A percentile compares a stretch with the other conserved stretches of the same genome.
Evolutionary conservation across 2,329 filamentous ascomycete genomes (phyloP).

Genomic region (Trichoderma atrobrunneum): DNA sequence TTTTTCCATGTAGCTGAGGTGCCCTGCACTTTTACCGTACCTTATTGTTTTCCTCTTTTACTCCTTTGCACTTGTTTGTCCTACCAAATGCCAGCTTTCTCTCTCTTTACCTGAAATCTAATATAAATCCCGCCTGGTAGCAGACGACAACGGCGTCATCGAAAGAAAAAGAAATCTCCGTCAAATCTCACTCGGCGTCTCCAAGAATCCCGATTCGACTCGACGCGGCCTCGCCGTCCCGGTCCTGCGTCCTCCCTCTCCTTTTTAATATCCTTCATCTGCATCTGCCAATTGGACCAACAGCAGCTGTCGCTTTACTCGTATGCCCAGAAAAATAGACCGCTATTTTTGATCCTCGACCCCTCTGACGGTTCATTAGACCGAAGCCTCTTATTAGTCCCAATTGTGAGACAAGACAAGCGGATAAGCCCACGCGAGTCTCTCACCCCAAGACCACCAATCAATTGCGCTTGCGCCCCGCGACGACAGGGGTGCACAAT

Average conservation of each 20-base stretch:
- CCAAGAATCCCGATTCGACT: neutral
- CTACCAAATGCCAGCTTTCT: neutral
- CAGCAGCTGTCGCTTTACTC: neutral
- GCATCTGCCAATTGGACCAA: neutral
- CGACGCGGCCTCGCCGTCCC: slow-evolving; percentile 1
- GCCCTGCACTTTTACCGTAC: neutral
- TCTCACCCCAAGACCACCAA: slow-evolving; percentile 7
- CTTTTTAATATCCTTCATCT: neutral
- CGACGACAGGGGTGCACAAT: slow-evolving; percentile 1
- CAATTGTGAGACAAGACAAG: slow-evolving; percentile 8
- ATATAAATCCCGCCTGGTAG: neutral
- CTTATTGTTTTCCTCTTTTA: neutral
- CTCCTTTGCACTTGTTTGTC: neutral
- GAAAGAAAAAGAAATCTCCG: neutral
- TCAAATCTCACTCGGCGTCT: neutral
- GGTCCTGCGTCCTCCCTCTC: neutral
- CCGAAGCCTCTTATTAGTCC: slow-evolving; percentile 2
- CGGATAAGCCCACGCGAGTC: slow-evolving; percentile 15
- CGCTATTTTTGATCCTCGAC: neutral
- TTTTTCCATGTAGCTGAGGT: neutral
- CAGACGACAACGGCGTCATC: neutral
- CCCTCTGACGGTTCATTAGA: neutral
- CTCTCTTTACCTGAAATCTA: neutral
- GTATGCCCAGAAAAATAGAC: neutral
- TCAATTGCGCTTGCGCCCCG: slow-evolving; percentile 15